Percentiles rank a stretch among this genome's conserved stretches.
Evolutionary conservation across 148 eudicot genomes (phyloP).

Genomic region (Arctostaphylos glauca): DNA sequence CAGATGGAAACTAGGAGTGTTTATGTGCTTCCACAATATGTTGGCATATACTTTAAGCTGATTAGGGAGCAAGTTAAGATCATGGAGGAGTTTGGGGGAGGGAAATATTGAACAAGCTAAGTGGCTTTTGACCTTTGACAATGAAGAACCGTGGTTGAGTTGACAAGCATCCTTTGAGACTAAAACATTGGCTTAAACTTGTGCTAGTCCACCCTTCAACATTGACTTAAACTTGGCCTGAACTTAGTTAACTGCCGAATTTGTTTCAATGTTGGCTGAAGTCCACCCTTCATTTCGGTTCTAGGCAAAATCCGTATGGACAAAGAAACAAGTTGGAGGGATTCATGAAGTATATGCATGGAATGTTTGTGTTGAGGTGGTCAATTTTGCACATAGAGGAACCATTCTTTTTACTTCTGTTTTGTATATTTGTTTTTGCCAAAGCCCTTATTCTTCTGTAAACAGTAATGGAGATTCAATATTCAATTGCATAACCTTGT

Average conservation of each 20-base stretch:
- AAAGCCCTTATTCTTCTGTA: no score
- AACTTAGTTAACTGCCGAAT: not conserved
- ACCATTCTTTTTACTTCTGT: not conserved
- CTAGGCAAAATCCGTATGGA: not conserved
- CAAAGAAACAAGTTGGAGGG: not conserved
- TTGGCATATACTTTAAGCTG: not conserved
- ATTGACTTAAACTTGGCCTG: not conserved
- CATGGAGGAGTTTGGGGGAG: not conserved
- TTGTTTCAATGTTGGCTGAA: not conserved
- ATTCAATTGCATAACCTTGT: not conserved
- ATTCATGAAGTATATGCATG: not conserved
- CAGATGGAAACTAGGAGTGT: not conserved
- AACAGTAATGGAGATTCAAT: not conserved
- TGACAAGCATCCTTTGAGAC: not conserved
- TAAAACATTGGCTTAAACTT: not conserved
- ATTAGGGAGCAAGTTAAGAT: not conserved
- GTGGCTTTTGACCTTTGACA: not conserved
- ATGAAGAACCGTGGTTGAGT: not conserved
- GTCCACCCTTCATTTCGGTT: not conserved
- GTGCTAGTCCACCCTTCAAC: not conserved
- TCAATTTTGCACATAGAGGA: not conserved
- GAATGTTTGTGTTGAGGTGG: not conserved
- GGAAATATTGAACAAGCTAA: not conserved
- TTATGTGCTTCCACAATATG: not conserved
- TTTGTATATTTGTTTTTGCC: no score